A percentile compares a stretch with the other conserved stretches of the same genome.
Evolutionary conservation across 192 early-diverging fungal genomes (phyloP).

Genomic region (Backusella psychrophila): DNA sequence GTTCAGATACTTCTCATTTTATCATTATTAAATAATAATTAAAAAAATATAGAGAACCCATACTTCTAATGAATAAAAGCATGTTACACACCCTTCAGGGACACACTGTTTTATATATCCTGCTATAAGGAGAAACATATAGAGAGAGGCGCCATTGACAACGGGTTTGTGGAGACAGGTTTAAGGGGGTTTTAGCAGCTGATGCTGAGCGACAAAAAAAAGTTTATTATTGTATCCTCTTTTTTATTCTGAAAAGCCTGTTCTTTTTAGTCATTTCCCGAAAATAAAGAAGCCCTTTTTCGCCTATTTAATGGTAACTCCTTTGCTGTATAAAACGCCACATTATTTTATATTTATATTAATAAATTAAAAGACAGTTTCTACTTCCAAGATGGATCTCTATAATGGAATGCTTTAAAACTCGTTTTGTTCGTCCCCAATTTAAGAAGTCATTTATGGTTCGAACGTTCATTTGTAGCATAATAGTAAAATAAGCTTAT

Average conservation of each 20-base stretch:
- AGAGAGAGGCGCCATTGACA: background rate
- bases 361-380: background rate
- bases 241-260: background rate
- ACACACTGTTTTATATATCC: background rate
- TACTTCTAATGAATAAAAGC: background rate
- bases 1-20: background rate
- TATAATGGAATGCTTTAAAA: background rate
- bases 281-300: background rate
- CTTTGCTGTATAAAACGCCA: background rate
- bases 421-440: background rate
- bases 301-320: background rate
- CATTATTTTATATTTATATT: background rate
- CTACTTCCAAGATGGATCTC: background rate
- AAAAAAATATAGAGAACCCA: background rate
- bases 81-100: background rate
- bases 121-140: background rate
- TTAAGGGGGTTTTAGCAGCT: background rate
- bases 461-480: background rate
- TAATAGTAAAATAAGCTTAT: background rate
- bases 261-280: background rate
- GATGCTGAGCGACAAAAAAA: background rate
- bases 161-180: background rate
- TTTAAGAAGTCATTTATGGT: background rate
- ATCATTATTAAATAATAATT: background rate
- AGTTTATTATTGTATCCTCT: background rate